These are phyloP conservation scores for Coniferiporia sulphurascens DNA, from an alignment of 1,284 basidiomycete genomes.

Conservation along the genomic window DNA sequence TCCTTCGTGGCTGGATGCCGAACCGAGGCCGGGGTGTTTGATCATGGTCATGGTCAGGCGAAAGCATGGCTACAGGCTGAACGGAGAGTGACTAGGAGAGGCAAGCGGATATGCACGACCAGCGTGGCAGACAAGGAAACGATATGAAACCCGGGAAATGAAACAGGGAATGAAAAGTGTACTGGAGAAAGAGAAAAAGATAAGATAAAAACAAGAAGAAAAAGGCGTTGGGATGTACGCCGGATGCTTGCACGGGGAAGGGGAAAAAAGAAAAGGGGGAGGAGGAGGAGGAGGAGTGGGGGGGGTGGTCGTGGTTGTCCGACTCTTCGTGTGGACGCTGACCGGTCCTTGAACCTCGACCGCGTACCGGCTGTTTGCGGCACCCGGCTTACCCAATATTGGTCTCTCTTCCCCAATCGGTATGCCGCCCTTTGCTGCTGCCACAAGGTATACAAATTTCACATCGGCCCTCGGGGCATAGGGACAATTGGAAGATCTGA, in stretches of 20 bases:
- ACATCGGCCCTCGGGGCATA: too few species aligned
- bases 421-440: neutral
- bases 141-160: conserved; percentile 2
- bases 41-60: conserved; percentile 13
- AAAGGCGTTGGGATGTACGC: conserved; percentile 1
- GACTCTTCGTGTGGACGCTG: too few species aligned
- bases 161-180: conserved; percentile 1
- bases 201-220: conserved; percentile 7
- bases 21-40: conserved; percentile 20
- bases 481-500: neutral
- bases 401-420: neutral
- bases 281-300: too few species aligned
- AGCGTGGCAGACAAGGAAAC: conserved; percentile 14
- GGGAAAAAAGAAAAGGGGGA: too few species aligned
- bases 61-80: conserved; percentile 8
- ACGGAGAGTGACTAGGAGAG: neutral
- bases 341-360: too few species aligned
- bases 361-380: too few species aligned
- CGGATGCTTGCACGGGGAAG: neutral
- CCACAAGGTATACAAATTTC: too few species aligned
- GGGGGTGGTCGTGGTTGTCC: too few species aligned
- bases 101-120: conserved; percentile 15
- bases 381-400: neutral
- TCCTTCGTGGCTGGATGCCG: conserved; percentile 40
- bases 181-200: neutral